A percentile compares a stretch with the other conserved stretches of the same genome.
Evolutionary conservation across 176 grass and related monocot species (phyloP).

Genomic region (Poa pratensis): DNA sequence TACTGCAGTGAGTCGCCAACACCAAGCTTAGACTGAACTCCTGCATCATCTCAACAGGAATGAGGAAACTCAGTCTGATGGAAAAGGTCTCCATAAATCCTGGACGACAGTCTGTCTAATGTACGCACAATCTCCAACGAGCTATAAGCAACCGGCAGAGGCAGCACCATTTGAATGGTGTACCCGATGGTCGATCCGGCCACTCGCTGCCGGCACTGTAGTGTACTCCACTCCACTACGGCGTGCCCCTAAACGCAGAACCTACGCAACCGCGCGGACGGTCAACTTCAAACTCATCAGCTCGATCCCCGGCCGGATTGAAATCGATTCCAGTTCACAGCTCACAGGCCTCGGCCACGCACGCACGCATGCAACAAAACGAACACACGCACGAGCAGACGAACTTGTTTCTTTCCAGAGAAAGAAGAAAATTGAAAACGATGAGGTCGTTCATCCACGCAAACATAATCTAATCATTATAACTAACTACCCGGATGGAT

Average conservation of each 20-base stretch:
- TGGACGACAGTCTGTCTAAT: no score
- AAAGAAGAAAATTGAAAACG: background rate
- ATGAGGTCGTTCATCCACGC: background rate
- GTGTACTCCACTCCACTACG: background rate
- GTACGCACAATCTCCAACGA: no score
- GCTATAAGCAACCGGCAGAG: no score
- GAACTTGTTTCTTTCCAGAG: background rate
- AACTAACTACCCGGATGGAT: no score
- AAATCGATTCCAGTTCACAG: background rate
- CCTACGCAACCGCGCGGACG: background rate
- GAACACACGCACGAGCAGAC: background rate
- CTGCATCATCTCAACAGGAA: no score
- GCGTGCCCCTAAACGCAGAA: background rate
- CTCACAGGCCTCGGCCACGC: background rate
- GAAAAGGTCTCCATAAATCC: no score
- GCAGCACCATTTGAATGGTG: background rate
- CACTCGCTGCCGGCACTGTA: background rate
- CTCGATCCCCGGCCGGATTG: background rate
- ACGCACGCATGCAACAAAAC: background rate
- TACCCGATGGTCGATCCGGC: background rate
- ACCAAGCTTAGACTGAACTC: no score
- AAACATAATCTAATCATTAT: background rate
- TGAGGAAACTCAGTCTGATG: no score
- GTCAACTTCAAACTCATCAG: background rate
- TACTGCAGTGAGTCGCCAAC: no score